phyloP scores from a whole-genome alignment of 2,329 filamentous ascomycete species.

The Curvularia lunata region DNA sequence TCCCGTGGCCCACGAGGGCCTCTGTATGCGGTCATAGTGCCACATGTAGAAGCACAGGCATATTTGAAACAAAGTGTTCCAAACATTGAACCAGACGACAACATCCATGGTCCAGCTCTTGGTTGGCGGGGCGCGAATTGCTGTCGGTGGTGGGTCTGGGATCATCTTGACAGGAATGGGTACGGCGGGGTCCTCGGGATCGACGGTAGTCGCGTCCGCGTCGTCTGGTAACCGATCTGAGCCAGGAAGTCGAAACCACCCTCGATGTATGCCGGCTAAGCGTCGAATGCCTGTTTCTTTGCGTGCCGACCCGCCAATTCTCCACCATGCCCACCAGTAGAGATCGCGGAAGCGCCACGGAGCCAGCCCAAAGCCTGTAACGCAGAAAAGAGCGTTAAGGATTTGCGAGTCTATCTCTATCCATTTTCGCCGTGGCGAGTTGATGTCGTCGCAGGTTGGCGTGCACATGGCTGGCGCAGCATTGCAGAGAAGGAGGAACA shows the following conservation, averaged over 20 bases:
- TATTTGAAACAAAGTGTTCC: constrained; percentile 79
- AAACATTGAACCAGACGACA: constrained; percentile 77
- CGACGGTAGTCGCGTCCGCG: constrained; percentile 30
- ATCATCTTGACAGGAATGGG: constrained; percentile 70
- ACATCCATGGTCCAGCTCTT: constrained; percentile 77
- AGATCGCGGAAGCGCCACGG: constrained; percentile 85
- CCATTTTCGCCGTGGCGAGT: constrained; percentile 81
- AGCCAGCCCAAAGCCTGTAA: constrained; percentile 82
- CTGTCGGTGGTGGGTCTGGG: constrained; percentile 73
- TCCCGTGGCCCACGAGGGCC: constrained; percentile 82
- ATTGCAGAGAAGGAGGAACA: constrained; percentile 83
- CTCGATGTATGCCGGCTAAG: constrained; percentile 74
- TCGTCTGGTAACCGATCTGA: constrained; percentile 61
- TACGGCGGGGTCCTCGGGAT: constrained; percentile 56
- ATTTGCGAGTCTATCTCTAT: constrained; percentile 86
- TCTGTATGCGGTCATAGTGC: constrained; percentile 72
- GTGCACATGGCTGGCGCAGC: constrained; percentile 75
- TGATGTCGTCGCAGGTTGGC: constrained; percentile 72
- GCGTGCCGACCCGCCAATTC: constrained; percentile 59
- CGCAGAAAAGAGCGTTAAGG: constrained; percentile 82
- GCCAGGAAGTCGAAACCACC: constrained; percentile 76
- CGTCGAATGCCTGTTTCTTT: constrained; percentile 63
- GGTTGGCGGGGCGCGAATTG: constrained; percentile 70
- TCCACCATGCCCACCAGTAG: constrained; percentile 71
- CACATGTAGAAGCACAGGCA: constrained; percentile 82